phyloP scores from a whole-genome alignment of 164 flowering plant genomes.

The Cinnamomum micranthum region DNA sequence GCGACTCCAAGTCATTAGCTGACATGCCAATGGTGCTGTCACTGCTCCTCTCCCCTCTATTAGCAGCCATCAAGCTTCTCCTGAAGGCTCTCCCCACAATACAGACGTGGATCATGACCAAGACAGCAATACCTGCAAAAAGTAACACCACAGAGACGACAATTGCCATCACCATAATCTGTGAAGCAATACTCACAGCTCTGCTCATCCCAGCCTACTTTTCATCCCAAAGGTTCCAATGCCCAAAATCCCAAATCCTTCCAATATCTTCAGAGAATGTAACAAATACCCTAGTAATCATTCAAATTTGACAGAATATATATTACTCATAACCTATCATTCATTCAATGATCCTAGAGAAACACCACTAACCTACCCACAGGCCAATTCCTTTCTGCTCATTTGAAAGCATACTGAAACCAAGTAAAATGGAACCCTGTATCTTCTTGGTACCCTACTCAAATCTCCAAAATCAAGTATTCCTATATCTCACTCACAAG shows the following conservation, averaged over 20 bases:
- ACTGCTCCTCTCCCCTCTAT: constrained; percentile 5
- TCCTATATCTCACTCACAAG: background rate
- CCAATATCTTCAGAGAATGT: background rate
- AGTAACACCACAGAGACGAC: constrained; percentile 42
- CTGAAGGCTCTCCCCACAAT: constrained; percentile 52
- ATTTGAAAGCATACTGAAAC: no score
- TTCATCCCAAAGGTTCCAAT: constrained; percentile 6
- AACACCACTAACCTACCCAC: background rate
- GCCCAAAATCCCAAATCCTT: background rate
- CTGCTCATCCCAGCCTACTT: constrained; percentile 7
- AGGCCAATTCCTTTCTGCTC: background rate
- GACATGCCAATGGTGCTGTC: constrained; percentile 35
- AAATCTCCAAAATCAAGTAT: background rate
- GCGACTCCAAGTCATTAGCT: constrained; percentile 45
- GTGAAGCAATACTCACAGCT: constrained; percentile 16
- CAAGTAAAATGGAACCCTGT: background rate
- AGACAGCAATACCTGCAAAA: constrained; percentile 43
- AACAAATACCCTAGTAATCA: background rate
- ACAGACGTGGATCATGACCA: constrained; percentile 49
- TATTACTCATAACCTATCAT: background rate
- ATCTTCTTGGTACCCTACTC: background rate
- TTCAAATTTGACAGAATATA: background rate
- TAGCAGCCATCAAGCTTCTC: constrained; percentile 17
- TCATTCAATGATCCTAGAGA: background rate
- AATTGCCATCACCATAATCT: constrained; percentile 43